These are phyloP conservation scores for Terfezia claveryi DNA, from an alignment of 495 filamentous ascomycete species.

Conservation along the genomic window DNA sequence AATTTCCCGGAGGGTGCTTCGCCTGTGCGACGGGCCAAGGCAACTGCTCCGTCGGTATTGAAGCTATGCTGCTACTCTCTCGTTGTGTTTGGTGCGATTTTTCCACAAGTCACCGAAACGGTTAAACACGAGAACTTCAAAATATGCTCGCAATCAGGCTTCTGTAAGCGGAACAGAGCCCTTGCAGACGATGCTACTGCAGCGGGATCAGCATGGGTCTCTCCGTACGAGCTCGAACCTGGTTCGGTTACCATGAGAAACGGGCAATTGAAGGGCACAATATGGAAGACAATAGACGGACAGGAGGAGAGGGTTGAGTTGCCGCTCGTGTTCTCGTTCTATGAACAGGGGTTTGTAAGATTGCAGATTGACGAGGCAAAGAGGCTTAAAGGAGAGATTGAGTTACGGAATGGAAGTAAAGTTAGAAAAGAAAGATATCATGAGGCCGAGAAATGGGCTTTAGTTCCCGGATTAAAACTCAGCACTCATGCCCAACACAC, in stretches of 20 bases:
- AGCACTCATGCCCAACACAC: conserved; percentile 34
- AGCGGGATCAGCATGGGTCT: conserved; percentile 43
- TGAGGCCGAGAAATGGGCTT: conserved; percentile 64
- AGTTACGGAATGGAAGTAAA: conserved; percentile 60
- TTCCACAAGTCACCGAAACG: conserved; percentile 27
- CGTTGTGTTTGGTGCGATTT: too few species aligned
- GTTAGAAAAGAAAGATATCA: conserved; percentile 84
- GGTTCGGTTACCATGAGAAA: conserved; percentile 52
- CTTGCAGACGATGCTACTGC: conserved; percentile 56
- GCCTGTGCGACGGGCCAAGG: too few species aligned
- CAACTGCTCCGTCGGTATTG: too few species aligned
- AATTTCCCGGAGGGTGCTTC: too few species aligned
- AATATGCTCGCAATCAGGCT: conserved; percentile 80
- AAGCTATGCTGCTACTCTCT: too few species aligned
- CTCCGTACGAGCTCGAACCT: conserved; percentile 58
- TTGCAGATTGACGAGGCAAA: conserved; percentile 78
- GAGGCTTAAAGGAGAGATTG: conserved; percentile 70
- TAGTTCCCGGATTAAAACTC: conserved; percentile 55
- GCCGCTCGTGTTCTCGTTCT: conserved; percentile 68
- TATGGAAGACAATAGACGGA: conserved; percentile 50
- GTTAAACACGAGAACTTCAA: conserved; percentile 97
- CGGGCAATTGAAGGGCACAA: conserved; percentile 53
- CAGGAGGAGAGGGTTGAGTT: conserved; percentile 43
- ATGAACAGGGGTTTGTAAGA: conserved; percentile 68
- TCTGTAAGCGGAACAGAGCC: conserved; percentile 83